phyloP scores from a whole-genome alignment of 2,329 filamentous ascomycete genomes.

The Penicillium occitanis region DNA sequence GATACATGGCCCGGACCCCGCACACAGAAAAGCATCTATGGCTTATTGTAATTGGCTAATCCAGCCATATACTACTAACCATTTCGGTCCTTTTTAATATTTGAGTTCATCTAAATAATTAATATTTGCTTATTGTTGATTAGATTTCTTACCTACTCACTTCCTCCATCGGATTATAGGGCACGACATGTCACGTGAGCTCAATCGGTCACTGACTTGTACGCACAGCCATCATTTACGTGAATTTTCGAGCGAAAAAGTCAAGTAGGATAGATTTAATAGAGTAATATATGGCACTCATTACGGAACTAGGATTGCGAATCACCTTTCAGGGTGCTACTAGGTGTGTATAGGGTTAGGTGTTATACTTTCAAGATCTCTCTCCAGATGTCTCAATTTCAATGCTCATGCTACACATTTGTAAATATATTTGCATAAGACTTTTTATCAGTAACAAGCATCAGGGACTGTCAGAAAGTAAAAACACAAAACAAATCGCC shows the following conservation, averaged over 20 bases:
- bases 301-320: not conserved
- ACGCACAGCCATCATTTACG: not conserved
- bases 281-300: not conserved
- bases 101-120: not conserved
- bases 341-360: not conserved
- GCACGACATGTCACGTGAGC: not conserved
- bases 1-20: not conserved
- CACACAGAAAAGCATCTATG: not conserved
- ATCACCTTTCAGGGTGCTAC: not conserved
- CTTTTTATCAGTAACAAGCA: not conserved
- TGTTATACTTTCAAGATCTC: not conserved
- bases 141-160: not conserved
- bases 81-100: too few species aligned
- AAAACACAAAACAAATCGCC: not conserved
- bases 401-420: not conserved
- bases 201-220: too few species aligned
- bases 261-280: not conserved
- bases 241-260: not conserved
- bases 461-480: not conserved
- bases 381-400: not conserved
- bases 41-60: not conserved
- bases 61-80: not conserved
- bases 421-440: not conserved
- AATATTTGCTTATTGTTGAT: not conserved
- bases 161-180: not conserved